Evolutionary conservation across 164 flowering plant species (phyloP), one percentile per base, ranked within the genome.

Genomic region (Sextonia rubra): DNA sequence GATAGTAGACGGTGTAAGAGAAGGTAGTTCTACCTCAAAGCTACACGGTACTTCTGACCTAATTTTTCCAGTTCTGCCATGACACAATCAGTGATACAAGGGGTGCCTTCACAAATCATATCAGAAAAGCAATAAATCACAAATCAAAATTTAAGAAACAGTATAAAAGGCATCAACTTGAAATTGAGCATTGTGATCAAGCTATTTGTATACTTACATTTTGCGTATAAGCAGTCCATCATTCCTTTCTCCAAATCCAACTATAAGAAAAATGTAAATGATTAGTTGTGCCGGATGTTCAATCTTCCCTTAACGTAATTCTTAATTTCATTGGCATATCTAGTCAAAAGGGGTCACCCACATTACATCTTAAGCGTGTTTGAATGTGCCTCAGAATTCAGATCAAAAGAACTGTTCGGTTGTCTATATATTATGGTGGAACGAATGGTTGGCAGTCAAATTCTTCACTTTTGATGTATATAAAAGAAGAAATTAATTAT

Each of bases 41-140:
- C 98, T 18, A 95, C 97, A 61, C 97, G 97, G 71, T 95, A 95
- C 69, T 95, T 95, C 82, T 88, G 90, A 48, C 99, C 99, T 61
- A 95, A 66, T 83, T 91, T 93, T 85, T 91, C 99, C 63, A 95
- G 95, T 81, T 93, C 98, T 25, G 99, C 98, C 97, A 95, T 93
- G 52, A 95, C 99, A 75, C 97, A 95, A 71, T 91, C 97, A 1
- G 97, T 91, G 69, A 93, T 90, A 74, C 98, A 91, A 60, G 98
- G 99, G 64, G 93, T 93, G 69, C 99, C 99, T 95, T 44, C 22
- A 83, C 56, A 69, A 22, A 60, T 23, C 29, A 69, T 71, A 74
- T 14, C 48, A 37, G 26, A 22, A 76, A 26, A 9, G n/a, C n/a
- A 44, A 72, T 48, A 25, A 44, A 12, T 11, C 12, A 27, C 60